Percentiles rank a stretch among this genome's conserved stretches.
These are phyloP conservation scores for Ligustrum vulgare DNA, from an alignment of 257 asterid species.

Conservation along the genomic window DNA sequence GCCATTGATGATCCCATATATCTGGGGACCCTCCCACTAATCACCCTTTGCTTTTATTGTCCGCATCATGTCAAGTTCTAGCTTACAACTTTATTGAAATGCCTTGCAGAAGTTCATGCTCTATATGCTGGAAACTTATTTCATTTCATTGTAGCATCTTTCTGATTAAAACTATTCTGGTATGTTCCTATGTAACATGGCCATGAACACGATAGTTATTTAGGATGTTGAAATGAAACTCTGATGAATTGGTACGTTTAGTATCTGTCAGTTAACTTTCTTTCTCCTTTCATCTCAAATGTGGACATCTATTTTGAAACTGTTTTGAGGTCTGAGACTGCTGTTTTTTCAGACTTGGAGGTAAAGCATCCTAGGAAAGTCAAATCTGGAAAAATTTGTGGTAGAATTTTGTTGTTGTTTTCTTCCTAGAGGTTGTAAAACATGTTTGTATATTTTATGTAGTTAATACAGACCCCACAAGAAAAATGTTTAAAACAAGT, in stretches of 20 bases:
- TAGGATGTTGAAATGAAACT: background rate
- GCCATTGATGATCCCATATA: slow-evolving; percentile 4
- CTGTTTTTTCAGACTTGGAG: background rate
- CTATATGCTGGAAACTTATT: background rate
- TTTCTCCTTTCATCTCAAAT: background rate
- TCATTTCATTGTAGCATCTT: background rate
- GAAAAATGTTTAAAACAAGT: too few species aligned
- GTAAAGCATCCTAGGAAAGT: background rate
- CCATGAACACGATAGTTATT: slow-evolving; percentile 10
- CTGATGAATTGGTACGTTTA: background rate
- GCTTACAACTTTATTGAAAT: background rate
- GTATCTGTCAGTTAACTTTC: background rate
- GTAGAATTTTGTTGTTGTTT: background rate
- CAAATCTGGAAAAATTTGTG: background rate
- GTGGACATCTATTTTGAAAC: background rate
- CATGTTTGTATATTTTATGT: background rate
- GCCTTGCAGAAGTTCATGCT: background rate
- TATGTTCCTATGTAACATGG: background rate
- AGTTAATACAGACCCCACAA: too few species aligned
- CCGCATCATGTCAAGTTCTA: background rate
- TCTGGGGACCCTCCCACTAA: slow-evolving; percentile 27
- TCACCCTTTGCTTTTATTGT: slow-evolving; percentile 6
- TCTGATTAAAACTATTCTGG: background rate
- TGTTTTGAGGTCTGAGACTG: background rate
- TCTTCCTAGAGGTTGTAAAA: background rate